These are phyloP conservation scores for Ustilago nuda DNA, from an alignment of 1,284 basidiomycete genomes.

Conservation along the genomic window DNA sequence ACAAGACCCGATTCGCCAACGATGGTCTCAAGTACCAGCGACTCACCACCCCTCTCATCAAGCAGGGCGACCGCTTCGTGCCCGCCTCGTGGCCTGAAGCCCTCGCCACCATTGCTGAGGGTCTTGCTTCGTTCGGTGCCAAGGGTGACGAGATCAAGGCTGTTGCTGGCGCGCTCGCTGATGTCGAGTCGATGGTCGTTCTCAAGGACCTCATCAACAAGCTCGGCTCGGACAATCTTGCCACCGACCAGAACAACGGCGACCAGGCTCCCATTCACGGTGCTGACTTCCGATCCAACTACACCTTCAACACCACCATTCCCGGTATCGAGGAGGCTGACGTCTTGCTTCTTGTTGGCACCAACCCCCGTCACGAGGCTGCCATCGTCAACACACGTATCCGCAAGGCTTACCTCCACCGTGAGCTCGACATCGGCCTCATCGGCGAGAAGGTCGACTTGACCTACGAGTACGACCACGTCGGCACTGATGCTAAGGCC, in stretches of 20 bases:
- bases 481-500: conserved; percentile 83
- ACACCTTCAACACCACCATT: conserved; percentile 96
- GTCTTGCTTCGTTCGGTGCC: conserved; percentile 83
- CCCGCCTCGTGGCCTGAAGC: conserved; percentile 94
- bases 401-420: conserved; percentile 91
- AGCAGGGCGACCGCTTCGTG: conserved; percentile 91
- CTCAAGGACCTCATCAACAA: conserved; percentile 94
- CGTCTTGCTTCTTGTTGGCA: conserved; percentile 91
- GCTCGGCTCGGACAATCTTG: conserved; percentile 93
- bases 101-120: conserved; percentile 81
- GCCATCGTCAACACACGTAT: conserved; percentile 97
- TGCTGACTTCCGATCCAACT: conserved; percentile 93
- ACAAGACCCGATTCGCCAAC: conserved; percentile 97
- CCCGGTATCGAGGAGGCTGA: conserved; percentile 92
- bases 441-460: conserved; percentile 93
- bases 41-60: conserved; percentile 89
- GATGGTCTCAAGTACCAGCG: conserved; percentile 97
- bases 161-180: conserved; percentile 90
- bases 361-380: conserved; percentile 97
- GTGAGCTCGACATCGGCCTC: conserved; percentile 84
- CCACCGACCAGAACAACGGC: conserved; percentile 81
- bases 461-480: conserved; percentile 91
- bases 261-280: conserved; percentile 78
- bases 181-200: conserved; percentile 91
- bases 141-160: conserved; percentile 96